phyloP scores from a whole-genome alignment of 192 early-diverging fungal species.

The Entomortierella parvispora region DNA sequence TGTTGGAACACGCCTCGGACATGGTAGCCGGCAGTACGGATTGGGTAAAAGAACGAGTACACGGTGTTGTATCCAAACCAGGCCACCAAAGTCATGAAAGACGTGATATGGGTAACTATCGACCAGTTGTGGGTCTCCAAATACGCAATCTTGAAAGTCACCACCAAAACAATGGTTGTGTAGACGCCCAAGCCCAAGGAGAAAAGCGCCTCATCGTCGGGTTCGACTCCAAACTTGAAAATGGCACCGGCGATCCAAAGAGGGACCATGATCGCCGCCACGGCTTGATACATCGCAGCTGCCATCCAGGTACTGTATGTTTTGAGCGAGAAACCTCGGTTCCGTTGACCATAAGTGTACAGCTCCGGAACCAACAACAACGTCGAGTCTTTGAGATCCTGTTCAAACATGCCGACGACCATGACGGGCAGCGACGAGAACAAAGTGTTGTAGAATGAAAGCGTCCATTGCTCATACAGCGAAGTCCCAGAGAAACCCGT shows the following conservation, averaged over 20 bases:
- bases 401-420: conserved; percentile 85
- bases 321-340: conserved; percentile 63
- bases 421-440: conserved; percentile 85
- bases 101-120: conserved; percentile 67
- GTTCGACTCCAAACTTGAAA: conserved; percentile 40
- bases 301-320: conserved; percentile 65
- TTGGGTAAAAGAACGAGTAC: conserved; percentile 68
- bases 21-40: conserved; percentile 59
- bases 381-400: conserved; percentile 75
- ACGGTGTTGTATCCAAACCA: conserved; percentile 76
- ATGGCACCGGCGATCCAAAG: conserved; percentile 60
- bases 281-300: conserved; percentile 63
- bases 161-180: conserved; percentile 69
- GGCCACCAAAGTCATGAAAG: conserved; percentile 60
- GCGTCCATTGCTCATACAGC: conserved; percentile 79
- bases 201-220: conserved; percentile 65
- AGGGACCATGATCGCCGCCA: conserved; percentile 60
- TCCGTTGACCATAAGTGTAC: conserved; percentile 70
- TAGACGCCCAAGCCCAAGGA: conserved; percentile 66
- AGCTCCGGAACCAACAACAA: conserved; percentile 76
- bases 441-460: conserved; percentile 85
- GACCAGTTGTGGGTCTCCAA: conserved; percentile 75
- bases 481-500: conserved; percentile 81
- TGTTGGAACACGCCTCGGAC: conserved; percentile 64
- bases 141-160: conserved; percentile 77